These are phyloP conservation scores for Grosmannia clavigera DNA, from an alignment of 2,329 filamentous ascomycete genomes.

Conservation along the genomic window DNA sequence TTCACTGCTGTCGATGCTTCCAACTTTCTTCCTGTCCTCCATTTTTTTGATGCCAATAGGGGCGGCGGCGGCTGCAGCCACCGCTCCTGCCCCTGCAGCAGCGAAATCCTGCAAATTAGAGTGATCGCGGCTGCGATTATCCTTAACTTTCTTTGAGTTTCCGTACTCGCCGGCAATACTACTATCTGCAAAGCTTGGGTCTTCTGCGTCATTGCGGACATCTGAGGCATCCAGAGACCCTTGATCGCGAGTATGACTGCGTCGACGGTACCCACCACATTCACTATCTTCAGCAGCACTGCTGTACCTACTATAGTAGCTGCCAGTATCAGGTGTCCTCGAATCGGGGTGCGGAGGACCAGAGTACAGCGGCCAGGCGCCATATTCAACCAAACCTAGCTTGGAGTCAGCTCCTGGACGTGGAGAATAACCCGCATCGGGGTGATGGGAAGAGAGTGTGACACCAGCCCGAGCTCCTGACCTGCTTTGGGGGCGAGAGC, in stretches of 20 bases:
- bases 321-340: slow-evolving; percentile 13
- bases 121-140: slow-evolving; percentile 24
- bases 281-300: slow-evolving; percentile 31
- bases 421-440: slow-evolving; percentile 18
- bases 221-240: neutral
- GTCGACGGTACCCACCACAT: neutral
- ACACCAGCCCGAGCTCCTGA: slow-evolving; percentile 14
- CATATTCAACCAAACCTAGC: slow-evolving; percentile 58
- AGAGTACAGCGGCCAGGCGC: slow-evolving; percentile 40
- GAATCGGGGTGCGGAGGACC: slow-evolving; percentile 21
- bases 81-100: slow-evolving; percentile 40
- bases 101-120: slow-evolving; percentile 44
- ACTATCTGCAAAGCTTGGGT: slow-evolving; percentile 6
- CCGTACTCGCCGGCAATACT: slow-evolving; percentile 8
- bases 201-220: slow-evolving; percentile 13
- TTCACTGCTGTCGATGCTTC: slow-evolving; percentile 3
- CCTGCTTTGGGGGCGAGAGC: slow-evolving; percentile 14
- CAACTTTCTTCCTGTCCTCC: slow-evolving; percentile 26
- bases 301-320: slow-evolving; percentile 23
- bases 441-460: slow-evolving; percentile 33
- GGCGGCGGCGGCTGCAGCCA: slow-evolving; percentile 32
- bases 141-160: slow-evolving; percentile 22
- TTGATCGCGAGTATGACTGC: neutral
- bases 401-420: slow-evolving; percentile 41
- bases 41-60: slow-evolving; percentile 50